Conservation (phyloP, 306 rosid species). For the Styphnolobium japonicum region DNA sequence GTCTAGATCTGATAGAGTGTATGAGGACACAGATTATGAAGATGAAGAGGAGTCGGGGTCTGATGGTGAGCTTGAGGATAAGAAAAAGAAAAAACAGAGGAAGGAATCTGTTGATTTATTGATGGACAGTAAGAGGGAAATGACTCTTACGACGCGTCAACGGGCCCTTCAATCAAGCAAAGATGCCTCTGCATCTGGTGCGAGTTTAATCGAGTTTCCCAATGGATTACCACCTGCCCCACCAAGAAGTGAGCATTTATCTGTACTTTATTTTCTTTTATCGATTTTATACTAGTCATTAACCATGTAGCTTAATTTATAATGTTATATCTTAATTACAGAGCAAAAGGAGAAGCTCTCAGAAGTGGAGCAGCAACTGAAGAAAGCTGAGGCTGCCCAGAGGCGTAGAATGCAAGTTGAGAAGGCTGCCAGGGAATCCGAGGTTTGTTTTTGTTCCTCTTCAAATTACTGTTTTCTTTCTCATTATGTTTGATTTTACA, state of each 20-base stretch:
- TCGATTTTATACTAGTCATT: slow-evolving; percentile 23
- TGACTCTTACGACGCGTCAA: slow-evolving; percentile 81
- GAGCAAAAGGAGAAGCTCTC: slow-evolving; percentile 92
- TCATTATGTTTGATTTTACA: not conserved
- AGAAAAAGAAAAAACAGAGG: slow-evolving; percentile 72
- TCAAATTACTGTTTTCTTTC: not conserved
- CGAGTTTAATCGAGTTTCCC: slow-evolving; percentile 84
- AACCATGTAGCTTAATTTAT: slow-evolving; percentile 19
- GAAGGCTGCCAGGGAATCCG: slow-evolving; percentile 90
- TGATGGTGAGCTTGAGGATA: slow-evolving; percentile 70
- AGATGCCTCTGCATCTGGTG: slow-evolving; percentile 65
- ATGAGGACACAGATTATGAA: slow-evolving; percentile 46
- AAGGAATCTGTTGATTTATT: slow-evolving; percentile 74
- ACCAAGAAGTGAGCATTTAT: slow-evolving; percentile 76
- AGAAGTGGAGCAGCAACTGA: slow-evolving; percentile 74
- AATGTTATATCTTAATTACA: slow-evolving; percentile 34
- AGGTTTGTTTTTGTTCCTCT: slow-evolving; percentile 53
- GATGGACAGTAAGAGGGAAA: slow-evolving; percentile 72
- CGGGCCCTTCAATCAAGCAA: slow-evolving; percentile 89
- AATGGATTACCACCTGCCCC: slow-evolving; percentile 95
- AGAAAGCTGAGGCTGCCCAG: slow-evolving; percentile 98
- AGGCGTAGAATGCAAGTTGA: slow-evolving; percentile 85
- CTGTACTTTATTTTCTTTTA: not conserved
- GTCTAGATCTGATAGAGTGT: slow-evolving; percentile 35
- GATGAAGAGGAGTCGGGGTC: slow-evolving; percentile 74